These are phyloP conservation scores for Ogataea nitratoaversa DNA, from an alignment of 805 yeast genomes.

Conservation along the genomic window DNA sequence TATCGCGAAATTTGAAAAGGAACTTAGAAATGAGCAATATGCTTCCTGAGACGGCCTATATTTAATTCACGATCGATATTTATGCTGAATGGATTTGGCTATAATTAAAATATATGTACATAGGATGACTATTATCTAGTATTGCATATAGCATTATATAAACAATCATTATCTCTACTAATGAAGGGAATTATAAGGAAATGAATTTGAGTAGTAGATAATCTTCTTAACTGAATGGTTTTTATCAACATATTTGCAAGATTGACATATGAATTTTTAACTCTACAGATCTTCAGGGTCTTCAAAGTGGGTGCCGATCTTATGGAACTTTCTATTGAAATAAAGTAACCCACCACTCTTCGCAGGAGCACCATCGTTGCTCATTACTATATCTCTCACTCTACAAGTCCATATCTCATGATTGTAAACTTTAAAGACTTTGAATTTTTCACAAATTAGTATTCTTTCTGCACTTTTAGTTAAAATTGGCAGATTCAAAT, in stretches of 20 bases:
- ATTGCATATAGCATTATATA: too few species aligned
- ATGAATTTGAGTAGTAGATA: too few species aligned
- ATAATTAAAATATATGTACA: too few species aligned
- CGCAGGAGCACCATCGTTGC: slow-evolving; percentile 24
- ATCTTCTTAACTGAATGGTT: too few species aligned
- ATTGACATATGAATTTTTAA: background rate
- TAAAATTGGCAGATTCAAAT: slow-evolving; percentile 49
- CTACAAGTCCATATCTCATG: slow-evolving; percentile 91
- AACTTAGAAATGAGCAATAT: slow-evolving; percentile 11
- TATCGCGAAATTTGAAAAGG: slow-evolving; percentile 23
- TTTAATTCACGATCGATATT: too few species aligned
- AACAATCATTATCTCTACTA: too few species aligned
- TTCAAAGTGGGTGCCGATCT: slow-evolving; percentile 25
- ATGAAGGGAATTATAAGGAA: too few species aligned
- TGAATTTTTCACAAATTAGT: slow-evolving; percentile 54
- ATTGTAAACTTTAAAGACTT: slow-evolving; percentile 60
- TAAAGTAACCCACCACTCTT: slow-evolving; percentile 64
- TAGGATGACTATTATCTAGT: too few species aligned
- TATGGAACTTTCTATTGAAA: slow-evolving; percentile 59
- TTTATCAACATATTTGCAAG: too few species aligned
- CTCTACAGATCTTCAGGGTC: slow-evolving; percentile 17
- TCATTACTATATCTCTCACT: slow-evolving; percentile 52
- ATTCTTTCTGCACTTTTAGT: slow-evolving; percentile 50
- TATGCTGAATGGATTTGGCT: background rate
- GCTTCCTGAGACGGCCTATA: background rate